Evolutionary conservation across 805 yeast genomes (phyloP).

Genomic region (Komagataella kurtzmanii): DNA sequence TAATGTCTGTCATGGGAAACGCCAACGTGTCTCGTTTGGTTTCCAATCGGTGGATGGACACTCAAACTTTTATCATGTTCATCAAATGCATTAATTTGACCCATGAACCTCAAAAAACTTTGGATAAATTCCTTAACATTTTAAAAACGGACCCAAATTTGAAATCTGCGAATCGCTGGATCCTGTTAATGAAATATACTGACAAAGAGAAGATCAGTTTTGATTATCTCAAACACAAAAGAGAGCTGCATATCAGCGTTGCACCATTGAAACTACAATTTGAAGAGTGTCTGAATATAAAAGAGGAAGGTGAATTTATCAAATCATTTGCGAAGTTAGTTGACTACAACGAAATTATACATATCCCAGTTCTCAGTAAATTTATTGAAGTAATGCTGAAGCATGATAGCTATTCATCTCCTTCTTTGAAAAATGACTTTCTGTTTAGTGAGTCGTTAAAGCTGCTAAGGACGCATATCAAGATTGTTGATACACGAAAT

Average conservation of each 20-base stretch:
- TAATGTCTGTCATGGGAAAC: neutral
- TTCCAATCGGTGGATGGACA: neutral
- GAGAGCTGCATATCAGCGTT: neutral
- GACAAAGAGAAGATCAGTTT: neutral
- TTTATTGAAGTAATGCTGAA: neutral
- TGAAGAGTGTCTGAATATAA: neutral
- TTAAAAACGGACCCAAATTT: neutral
- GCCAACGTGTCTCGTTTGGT: neutral
- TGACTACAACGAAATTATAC: neutral
- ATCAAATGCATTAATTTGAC: neutral
- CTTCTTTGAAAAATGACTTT: neutral
- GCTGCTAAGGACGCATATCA: neutral
- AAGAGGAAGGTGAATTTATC: neutral
- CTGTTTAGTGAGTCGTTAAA: neutral
- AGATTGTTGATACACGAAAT: neutral
- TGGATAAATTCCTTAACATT: no score
- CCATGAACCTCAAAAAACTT: neutral
- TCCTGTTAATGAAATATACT: neutral
- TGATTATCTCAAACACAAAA: neutral
- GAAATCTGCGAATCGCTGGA: neutral
- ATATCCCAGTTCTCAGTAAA: neutral
- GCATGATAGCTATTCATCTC: neutral
- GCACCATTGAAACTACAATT: neutral
- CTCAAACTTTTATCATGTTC: neutral
- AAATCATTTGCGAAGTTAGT: neutral